These are phyloP conservation scores for Mercurialis annua DNA, from an alignment of 345 rosid genomes.

Conservation along the genomic window DNA sequence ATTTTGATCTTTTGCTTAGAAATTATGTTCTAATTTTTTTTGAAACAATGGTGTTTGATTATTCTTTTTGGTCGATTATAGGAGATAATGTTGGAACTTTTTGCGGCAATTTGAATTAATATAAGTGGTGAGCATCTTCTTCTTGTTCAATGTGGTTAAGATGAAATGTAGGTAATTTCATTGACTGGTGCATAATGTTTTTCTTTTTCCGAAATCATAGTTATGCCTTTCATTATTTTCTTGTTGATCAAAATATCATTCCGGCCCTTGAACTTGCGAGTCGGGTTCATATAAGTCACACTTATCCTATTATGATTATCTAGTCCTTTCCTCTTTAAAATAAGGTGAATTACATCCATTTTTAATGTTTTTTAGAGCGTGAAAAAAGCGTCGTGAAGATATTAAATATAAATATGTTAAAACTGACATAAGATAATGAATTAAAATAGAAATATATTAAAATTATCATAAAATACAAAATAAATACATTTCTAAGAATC, in stretches of 20 bases:
- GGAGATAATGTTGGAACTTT: neutral
- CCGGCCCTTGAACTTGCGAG: neutral
- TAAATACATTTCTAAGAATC: too few relatives aligned
- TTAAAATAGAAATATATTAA: too few relatives aligned
- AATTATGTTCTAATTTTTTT: neutral
- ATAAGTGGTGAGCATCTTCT: neutral
- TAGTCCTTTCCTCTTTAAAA: neutral
- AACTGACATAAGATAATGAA: too few relatives aligned
- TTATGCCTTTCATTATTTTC: constrained; percentile 2
- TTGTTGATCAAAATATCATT: neutral
- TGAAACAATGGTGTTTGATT: neutral
- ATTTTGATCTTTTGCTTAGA: constrained; percentile 9
- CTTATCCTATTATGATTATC: neutral
- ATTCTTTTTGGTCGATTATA: neutral
- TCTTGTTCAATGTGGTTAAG: constrained; percentile 4
- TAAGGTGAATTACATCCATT: neutral
- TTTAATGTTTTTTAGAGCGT: too few relatives aligned
- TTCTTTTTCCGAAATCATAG: constrained; percentile 1
- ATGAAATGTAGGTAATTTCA: constrained; percentile 4
- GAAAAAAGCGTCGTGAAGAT: too few relatives aligned
- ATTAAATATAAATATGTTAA: too few relatives aligned
- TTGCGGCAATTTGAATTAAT: neutral
- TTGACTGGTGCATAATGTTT: constrained; percentile 9
- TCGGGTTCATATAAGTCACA: neutral
- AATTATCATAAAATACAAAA: too few relatives aligned